Percentiles rank a stretch among this genome's conserved stretches.
phyloP scores from a whole-genome alignment of 495 filamentous ascomycete genomes.

The Sordaria brevicollis region DNA sequence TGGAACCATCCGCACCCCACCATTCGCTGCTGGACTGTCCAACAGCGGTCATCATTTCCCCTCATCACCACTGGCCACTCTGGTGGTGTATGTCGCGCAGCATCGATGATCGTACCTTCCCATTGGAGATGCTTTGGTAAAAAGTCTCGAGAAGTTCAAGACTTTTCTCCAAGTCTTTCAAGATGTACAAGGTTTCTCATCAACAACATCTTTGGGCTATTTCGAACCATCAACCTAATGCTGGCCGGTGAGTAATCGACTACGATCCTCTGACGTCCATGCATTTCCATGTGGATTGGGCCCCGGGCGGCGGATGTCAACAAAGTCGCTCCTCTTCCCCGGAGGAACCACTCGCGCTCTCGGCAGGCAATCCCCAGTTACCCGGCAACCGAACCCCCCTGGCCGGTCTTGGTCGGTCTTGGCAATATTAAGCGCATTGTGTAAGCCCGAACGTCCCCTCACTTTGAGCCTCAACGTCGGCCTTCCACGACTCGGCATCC shows the following conservation, averaged over 20 bases:
- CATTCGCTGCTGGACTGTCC: not conserved
- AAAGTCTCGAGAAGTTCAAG: too few relatives aligned
- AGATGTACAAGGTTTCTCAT: too few relatives aligned
- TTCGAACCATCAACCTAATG: not conserved
- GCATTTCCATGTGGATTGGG: not conserved
- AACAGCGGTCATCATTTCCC: not conserved
- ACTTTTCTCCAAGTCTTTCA: too few relatives aligned
- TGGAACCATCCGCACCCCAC: slow-evolving; percentile 25
- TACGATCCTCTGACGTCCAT: not conserved
- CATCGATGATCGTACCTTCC: not conserved
- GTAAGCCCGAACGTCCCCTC: not conserved
- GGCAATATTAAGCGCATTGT: not conserved
- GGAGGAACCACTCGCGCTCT: not conserved
- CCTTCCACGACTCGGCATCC: not conserved
- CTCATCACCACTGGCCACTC: not conserved
- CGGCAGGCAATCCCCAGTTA: not conserved
- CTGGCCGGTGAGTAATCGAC: not conserved
- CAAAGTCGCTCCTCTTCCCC: not conserved
- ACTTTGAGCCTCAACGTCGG: not conserved
- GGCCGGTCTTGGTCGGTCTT: not conserved
- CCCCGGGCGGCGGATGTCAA: too few relatives aligned
- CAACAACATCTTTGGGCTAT: not conserved
- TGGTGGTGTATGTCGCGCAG: not conserved
- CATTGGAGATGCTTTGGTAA: too few relatives aligned
- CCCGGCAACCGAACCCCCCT: not conserved